Evolutionary conservation across 2,329 filamentous ascomycete genomes (phyloP).

Genomic region (Diplocarpon mali): DNA sequence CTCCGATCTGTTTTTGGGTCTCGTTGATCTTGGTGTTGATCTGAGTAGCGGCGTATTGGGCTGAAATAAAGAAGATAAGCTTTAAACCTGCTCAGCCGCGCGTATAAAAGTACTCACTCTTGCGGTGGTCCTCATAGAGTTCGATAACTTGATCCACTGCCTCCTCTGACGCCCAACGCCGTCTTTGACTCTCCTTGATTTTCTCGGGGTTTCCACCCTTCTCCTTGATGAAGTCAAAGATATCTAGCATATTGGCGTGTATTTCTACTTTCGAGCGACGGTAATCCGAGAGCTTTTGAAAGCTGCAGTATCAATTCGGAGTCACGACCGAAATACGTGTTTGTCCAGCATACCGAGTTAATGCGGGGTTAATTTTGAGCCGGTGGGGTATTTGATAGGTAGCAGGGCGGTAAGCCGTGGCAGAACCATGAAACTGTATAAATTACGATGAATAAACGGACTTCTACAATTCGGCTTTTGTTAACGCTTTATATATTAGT

Average conservation of each 20-base stretch:
- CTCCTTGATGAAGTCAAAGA: conserved; percentile 70
- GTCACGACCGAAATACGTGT: conserved; percentile 1
- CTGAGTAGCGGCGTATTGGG: conserved; percentile 69
- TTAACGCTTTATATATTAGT: too few relatives aligned
- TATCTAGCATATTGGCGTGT: conserved; percentile 52
- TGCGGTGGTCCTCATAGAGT: conserved; percentile 75
- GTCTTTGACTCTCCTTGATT: conserved; percentile 84
- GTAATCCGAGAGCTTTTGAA: not conserved
- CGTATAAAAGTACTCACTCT: conserved; percentile 39
- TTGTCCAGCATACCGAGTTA: too few relatives aligned
- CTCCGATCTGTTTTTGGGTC: conserved; percentile 79
- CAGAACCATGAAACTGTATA: not conserved
- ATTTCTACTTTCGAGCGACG: not conserved
- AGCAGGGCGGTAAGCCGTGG: not conserved
- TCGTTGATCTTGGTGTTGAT: conserved; percentile 78
- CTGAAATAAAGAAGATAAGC: conserved; percentile 30
- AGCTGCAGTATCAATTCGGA: conserved; percentile 1
- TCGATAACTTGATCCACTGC: conserved; percentile 84
- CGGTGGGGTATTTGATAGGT: not conserved
- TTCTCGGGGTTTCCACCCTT: conserved; percentile 84
- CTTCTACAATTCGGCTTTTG: too few relatives aligned
- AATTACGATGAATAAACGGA: too few relatives aligned
- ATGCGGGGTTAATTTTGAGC: not conserved
- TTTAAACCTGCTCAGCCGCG: not conserved
- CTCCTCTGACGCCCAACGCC: conserved; percentile 68